Evolutionary conservation across 2,329 filamentous ascomycete species (phyloP).

Genomic region (Fusarium sp.): DNA sequence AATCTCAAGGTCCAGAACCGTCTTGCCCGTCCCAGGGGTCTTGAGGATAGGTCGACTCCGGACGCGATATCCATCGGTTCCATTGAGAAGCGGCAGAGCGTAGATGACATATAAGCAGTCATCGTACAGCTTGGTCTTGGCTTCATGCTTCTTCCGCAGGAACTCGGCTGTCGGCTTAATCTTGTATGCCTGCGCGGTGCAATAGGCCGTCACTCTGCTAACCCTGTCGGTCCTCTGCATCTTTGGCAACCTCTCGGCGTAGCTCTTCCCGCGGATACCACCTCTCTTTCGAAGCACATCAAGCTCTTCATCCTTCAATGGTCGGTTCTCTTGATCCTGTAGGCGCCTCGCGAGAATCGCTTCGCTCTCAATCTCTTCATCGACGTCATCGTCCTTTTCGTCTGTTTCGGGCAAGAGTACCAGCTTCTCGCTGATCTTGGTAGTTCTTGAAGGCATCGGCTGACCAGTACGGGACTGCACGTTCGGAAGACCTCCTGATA

Average conservation of each 20-base stretch:
- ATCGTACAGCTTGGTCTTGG: constrained; percentile 96
- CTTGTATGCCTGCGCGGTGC: constrained; percentile 93
- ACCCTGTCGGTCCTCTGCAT: constrained; percentile 87
- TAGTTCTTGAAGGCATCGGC: constrained; percentile 83
- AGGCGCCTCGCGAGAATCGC: constrained; percentile 51
- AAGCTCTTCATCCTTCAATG: constrained; percentile 76
- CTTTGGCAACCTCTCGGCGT: constrained; percentile 93
- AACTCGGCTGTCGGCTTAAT: constrained; percentile 90
- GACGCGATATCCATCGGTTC: constrained; percentile 86
- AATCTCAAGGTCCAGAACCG: constrained; percentile 93
- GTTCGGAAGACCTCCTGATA: constrained; percentile 56
- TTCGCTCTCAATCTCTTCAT: constrained; percentile 69
- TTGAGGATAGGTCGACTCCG: constrained; percentile 92
- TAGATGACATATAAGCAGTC: constrained; percentile 98
- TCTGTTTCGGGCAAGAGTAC: constrained; percentile 89
- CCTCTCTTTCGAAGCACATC: constrained; percentile 72
- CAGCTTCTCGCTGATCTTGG: constrained; percentile 96
- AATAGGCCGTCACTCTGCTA: constrained; percentile 93
- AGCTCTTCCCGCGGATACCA: constrained; percentile 81
- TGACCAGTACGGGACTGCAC: constrained; percentile 61
- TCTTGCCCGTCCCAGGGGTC: constrained; percentile 89
- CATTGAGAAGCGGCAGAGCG: constrained; percentile 87
- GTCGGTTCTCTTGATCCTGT: constrained; percentile 71
- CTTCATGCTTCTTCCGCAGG: constrained; percentile 86
- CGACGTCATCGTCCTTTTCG: constrained; percentile 65